Conservation (phyloP, 2,329 filamentous ascomycete species). For the Colletotrichum tofieldiae region DNA sequence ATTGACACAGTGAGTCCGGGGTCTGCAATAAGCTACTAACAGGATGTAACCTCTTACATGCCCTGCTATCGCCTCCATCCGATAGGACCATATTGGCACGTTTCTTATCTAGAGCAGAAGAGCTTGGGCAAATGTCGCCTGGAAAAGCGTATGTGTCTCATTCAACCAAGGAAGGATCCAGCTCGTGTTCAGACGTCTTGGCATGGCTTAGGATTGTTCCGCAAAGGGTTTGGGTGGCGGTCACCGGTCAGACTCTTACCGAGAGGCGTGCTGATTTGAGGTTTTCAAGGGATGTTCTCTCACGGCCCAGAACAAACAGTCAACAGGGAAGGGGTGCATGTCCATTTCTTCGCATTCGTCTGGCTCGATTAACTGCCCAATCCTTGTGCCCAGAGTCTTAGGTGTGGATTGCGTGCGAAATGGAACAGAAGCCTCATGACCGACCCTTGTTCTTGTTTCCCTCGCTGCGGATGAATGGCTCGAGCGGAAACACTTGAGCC, state of each 20-base stretch:
- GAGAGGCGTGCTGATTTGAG: neutral
- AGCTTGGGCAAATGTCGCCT: neutral
- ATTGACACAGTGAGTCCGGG: neutral
- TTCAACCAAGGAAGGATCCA: neutral
- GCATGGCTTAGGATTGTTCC: neutral
- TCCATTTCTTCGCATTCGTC: neutral
- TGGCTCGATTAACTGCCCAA: neutral
- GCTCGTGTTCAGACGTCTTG: slow-evolving; percentile 26
- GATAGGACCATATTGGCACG: neutral
- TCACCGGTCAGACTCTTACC: neutral
- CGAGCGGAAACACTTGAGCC: slow-evolving; percentile 69
- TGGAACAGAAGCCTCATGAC: neutral
- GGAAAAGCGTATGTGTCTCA: neutral
- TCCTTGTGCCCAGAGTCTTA: neutral
- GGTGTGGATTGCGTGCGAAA: neutral
- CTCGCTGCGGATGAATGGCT: slow-evolving; percentile 58
- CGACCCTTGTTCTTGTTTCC: slow-evolving; percentile 42
- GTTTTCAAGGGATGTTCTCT: neutral
- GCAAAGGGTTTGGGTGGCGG: slow-evolving; percentile 1
- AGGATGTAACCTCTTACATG: slow-evolving; percentile 14
- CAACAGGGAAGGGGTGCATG: neutral
- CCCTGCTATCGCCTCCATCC: slow-evolving; percentile 22
- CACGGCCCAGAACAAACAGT: neutral
- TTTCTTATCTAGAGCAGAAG: neutral
- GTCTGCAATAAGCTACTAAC: slow-evolving; percentile 15